These are phyloP conservation scores for Davidsoniella australis DNA, from an alignment of 2,329 filamentous ascomycete species.

Conservation along the genomic window DNA sequence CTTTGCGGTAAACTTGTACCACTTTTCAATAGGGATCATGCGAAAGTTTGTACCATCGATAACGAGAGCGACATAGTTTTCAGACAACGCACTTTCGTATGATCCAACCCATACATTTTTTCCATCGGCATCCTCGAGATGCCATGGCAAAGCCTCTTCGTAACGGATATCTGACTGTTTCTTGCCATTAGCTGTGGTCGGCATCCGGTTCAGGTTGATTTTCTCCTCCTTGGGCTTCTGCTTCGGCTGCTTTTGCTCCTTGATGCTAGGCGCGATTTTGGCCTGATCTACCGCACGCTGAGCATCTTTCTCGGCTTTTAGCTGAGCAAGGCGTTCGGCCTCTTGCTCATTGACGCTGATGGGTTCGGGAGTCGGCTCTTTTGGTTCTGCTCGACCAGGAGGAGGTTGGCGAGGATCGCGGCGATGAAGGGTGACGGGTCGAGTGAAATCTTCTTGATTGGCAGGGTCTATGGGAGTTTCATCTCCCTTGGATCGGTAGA, in stretches of 20 bases:
- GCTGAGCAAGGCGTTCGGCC: constrained; percentile 47
- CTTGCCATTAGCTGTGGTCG: constrained; percentile 62
- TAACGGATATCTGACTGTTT: constrained; percentile 61
- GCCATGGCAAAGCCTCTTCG: constrained; percentile 91
- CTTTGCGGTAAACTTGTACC: constrained; percentile 75
- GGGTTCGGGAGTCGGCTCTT: constrained; percentile 24
- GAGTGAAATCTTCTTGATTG: constrained; percentile 62
- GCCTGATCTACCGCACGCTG: constrained; percentile 76
- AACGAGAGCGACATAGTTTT: constrained; percentile 65
- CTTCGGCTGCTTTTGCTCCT: constrained; percentile 37
- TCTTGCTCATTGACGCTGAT: constrained; percentile 37
- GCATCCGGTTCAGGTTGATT: constrained; percentile 70
- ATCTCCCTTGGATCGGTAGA: constrained; percentile 38
- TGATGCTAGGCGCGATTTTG: constrained; percentile 74
- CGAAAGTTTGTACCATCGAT: constrained; percentile 55
- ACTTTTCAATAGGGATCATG: constrained; percentile 87
- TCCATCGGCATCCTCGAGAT: constrained; percentile 88
- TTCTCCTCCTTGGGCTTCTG: constrained; percentile 65
- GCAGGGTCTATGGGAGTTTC: constrained; percentile 43
- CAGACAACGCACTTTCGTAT: constrained; percentile 77
- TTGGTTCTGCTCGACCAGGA: constrained; percentile 46
- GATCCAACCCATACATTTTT: constrained; percentile 88
- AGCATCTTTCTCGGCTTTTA: constrained; percentile 64
- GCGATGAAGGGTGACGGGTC: constrained; percentile 76
- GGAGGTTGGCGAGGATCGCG: constrained; percentile 62